Base-by-base conservation (phyloP, 129 eudicot genomes). In the Flaveria sonorensis region DNA sequence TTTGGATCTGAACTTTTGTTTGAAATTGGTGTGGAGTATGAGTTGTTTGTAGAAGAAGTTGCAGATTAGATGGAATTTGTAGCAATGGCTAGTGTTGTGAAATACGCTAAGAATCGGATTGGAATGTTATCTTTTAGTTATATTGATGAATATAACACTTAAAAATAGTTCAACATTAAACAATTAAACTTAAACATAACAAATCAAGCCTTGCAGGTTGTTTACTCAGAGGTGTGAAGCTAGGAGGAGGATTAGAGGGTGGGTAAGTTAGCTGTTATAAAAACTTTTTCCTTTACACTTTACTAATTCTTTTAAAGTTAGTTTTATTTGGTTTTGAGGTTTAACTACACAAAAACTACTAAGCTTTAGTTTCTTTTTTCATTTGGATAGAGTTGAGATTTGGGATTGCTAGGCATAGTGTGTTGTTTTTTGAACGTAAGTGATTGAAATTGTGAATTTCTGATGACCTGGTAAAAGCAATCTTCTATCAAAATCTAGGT, bases 361-460 rank as follows among this genome's bases (percentile, higher is more conserved):
- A 11, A n/a, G 51, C 51, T 36, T 36, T 62, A 18, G 8, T 67
- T 40, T 42, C 18, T 19, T 67, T 67, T 18, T 39, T 18, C 2
- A n/a, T 67, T 10, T 0, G 18, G 14, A 8, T 18, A n/a, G 30
- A 36, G 2, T 1, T 66, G 71, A 36, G 6, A n/a, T 51, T 51
- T 51, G 64, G 52, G 50, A 71, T 71, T 71, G 46, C 30, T 51
- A 19, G 64, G 47, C 10, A 46, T 71, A 28, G 28, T 26, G 47
- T 53, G 26, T 4, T 47, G 16, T 51, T 71, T 50, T 71, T 14
- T 14, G 28, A 46, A 71, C 16, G 15, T 50, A 28, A 42, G 61
- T 53, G 11, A 30, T 62, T 26, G 42, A 28, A 13, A 14, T 6
- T 26, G 40, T 4, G 19, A 62, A 13, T 13, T 62, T 62, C 4